Percentiles rank a stretch among this genome's conserved stretches.
These are phyloP conservation scores for Scheffersomyces coipomensis DNA, from an alignment of 805 yeast species.

Conservation along the genomic window DNA sequence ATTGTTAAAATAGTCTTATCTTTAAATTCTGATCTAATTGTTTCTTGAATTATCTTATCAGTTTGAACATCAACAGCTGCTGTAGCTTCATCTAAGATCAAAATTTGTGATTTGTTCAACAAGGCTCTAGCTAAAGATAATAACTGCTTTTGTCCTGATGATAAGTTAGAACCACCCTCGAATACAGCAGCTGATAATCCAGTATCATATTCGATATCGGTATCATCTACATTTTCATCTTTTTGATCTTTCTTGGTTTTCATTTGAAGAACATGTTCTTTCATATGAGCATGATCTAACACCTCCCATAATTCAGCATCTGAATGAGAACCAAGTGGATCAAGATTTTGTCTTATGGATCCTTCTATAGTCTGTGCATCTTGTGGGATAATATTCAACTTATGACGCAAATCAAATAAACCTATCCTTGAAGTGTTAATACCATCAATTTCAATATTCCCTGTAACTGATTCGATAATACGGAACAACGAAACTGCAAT, in stretches of 20 bases:
- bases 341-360: slow-evolving; percentile 78
- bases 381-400: slow-evolving; percentile 85
- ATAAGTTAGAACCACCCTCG: slow-evolving; percentile 37
- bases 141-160: slow-evolving; percentile 38
- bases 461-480: slow-evolving; percentile 72
- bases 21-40: slow-evolving; percentile 34
- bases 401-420: slow-evolving; percentile 70
- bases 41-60: slow-evolving; percentile 32
- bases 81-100: slow-evolving; percentile 82
- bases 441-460: slow-evolving; percentile 72
- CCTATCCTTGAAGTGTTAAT: slow-evolving; percentile 68
- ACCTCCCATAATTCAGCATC: slow-evolving; percentile 84
- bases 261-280: slow-evolving; percentile 56
- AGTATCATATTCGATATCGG: slow-evolving; percentile 11
- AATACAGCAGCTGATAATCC: slow-evolving; percentile 27
- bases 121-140: slow-evolving; percentile 38
- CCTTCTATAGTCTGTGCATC: slow-evolving; percentile 93
- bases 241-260: slow-evolving; percentile 17
- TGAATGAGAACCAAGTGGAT: slow-evolving; percentile 65
- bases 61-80: slow-evolving; percentile 40
- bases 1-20: slow-evolving; percentile 39
- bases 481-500: slow-evolving; percentile 82
- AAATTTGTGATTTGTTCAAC: slow-evolving; percentile 59
- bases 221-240: slow-evolving; percentile 8
- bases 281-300: slow-evolving; percentile 73